Evolutionary conservation across 148 eudicot species (phyloP).

Genomic region (Silene conica): DNA sequence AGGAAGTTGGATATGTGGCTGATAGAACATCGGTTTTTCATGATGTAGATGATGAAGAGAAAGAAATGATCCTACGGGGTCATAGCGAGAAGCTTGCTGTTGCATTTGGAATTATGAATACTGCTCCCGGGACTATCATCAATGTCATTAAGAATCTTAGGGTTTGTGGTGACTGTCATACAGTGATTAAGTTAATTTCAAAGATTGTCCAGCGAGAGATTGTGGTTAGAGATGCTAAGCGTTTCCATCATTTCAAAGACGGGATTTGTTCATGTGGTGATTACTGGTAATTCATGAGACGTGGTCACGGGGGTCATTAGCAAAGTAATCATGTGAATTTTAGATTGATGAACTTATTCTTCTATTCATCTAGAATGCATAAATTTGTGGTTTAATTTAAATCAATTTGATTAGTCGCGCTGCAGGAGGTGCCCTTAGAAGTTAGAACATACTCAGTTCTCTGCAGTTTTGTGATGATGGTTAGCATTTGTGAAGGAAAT

Average conservation of each 20-base stretch:
- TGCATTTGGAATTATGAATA: slow-evolving; percentile 51
- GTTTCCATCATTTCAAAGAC: slow-evolving; percentile 61
- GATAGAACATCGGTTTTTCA: slow-evolving; percentile 60
- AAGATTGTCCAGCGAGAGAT: slow-evolving; percentile 53
- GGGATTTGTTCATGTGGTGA: slow-evolving; percentile 70
- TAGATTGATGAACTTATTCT: background rate
- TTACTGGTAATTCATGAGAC: slow-evolving; percentile 41
- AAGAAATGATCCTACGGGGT: slow-evolving; percentile 48
- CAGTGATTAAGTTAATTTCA: slow-evolving; percentile 54
- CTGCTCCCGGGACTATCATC: slow-evolving; percentile 49
- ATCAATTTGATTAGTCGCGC: too few species aligned
- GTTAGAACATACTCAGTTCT: too few species aligned
- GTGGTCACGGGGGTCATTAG: background rate
- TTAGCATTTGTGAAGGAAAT: too few species aligned
- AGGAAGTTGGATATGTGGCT: slow-evolving; percentile 57
- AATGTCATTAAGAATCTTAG: slow-evolving; percentile 61
- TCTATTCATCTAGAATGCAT: background rate
- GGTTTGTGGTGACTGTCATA: slow-evolving; percentile 68
- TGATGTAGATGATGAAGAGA: slow-evolving; percentile 76
- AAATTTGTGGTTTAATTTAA: too few species aligned
- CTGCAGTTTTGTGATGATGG: too few species aligned
- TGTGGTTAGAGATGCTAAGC: slow-evolving; percentile 66
- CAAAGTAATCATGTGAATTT: background rate
- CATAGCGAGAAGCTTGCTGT: slow-evolving; percentile 74
- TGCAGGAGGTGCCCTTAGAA: too few species aligned